Evolutionary conservation across 2,329 filamentous ascomycete species (phyloP).

Genomic region (Microdochium bolleyi): DNA sequence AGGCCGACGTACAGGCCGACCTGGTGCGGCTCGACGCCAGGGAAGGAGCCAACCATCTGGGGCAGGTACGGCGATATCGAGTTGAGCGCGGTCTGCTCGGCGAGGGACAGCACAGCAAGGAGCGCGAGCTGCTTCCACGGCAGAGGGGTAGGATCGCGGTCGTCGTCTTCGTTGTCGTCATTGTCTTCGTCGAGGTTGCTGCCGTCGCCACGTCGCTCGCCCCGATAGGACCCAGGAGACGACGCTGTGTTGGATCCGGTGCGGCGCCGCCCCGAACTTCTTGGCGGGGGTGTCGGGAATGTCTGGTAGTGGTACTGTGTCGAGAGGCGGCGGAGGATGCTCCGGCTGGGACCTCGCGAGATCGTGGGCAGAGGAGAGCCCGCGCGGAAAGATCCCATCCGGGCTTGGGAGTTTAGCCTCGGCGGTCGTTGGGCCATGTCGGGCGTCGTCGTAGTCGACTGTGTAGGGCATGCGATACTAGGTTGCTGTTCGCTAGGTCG

Average conservation of each 20-base stretch:
- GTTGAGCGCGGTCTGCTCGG: slow-evolving; percentile 94
- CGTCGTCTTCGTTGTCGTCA: slow-evolving; percentile 14
- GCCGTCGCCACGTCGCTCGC: neutral
- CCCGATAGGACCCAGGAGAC: slow-evolving; percentile 12
- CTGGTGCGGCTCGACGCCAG: slow-evolving; percentile 62
- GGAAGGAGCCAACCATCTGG: slow-evolving; percentile 81
- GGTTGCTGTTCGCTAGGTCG: too few relatives aligned
- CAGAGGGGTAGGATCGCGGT: slow-evolving; percentile 61
- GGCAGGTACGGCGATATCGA: slow-evolving; percentile 94
- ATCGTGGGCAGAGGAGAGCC: slow-evolving; percentile 19
- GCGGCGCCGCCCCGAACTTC: slow-evolving; percentile 42
- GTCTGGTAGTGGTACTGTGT: slow-evolving; percentile 65
- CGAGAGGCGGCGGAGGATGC: slow-evolving; percentile 18
- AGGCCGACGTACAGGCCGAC: slow-evolving; percentile 85
- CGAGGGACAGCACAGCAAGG: slow-evolving; percentile 79
- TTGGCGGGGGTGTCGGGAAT: slow-evolving; percentile 68
- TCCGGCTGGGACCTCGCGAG: slow-evolving; percentile 3
- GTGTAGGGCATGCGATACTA: too few relatives aligned
- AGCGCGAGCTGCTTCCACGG: slow-evolving; percentile 77
- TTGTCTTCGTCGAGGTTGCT: neutral
- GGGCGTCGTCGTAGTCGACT: neutral
- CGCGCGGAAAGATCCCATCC: slow-evolving; percentile 20
- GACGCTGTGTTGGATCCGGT: slow-evolving; percentile 21
- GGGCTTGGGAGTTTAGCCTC: slow-evolving; percentile 7
- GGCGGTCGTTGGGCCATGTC: slow-evolving; percentile 2